Base-by-base conservation (phyloP, 768 basidiomycete genomes). In the Coprinopsis marcescibilis region DNA sequence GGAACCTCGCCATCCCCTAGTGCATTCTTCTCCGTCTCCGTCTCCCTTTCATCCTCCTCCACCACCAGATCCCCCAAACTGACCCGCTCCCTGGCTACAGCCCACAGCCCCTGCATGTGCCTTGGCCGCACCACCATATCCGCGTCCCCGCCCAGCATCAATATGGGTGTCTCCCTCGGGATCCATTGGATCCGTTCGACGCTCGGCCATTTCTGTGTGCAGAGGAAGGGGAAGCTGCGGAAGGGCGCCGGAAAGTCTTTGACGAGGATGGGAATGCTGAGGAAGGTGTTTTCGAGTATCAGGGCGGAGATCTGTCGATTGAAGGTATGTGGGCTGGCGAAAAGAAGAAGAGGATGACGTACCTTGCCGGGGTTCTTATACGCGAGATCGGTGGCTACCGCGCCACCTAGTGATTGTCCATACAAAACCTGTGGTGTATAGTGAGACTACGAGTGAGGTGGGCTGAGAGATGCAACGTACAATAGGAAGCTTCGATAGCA, bases 371-470 rank as follows among this genome's bases (percentile, higher is more conserved):
- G 69, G 57, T 91, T 92, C 8, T 74, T 72, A 46, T 79, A 79
- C 0, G 85, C 85, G 6, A 91, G 80, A 62, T 90, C 82, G 36
- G 95, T 84, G 3, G 87, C 78, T 5, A 95, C 91, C 0, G 89
- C 93, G 3, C 92, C 92, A 13, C 93, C 93, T 26, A 93, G 82
- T 7, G 80, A 85, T 54, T 85, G 81, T 1, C 87, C 86, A 52
- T 78, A 89, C 1, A 88, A 53, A 33, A 88, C 70, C 82, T 83
- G 36, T 2, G 29, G 8, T 29, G 21, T 36, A 23, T 14, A 7
- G 11, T 39, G 13, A 19, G 3, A 17, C 12, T 36, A 14, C 6
- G 19, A 20, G 23, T 21, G 14, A 32, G 8, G 6, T 35, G 21
- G 15, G 17, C 17, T 27, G 43, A 4, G 3, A 8, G 4, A 35